Evolutionary conservation across 108 stramenopile species (phyloP), one percentile per base, ranked within the genome.

Genomic region (Discostella pseudostelligera): DNA sequence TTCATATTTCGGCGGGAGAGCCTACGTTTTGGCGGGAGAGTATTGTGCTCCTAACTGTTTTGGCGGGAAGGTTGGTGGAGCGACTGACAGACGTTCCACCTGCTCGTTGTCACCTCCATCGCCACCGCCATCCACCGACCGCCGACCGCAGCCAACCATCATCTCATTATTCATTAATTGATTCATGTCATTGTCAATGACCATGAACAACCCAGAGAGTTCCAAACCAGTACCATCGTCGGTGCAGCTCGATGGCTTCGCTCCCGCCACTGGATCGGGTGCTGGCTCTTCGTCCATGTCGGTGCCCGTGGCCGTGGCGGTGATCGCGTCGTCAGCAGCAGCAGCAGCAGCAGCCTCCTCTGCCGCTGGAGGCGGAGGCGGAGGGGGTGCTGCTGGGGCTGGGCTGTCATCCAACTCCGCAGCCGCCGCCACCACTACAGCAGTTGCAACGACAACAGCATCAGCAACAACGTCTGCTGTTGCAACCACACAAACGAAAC

Each of bases 231-330:
- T 13, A 44, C 8, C 56, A 47, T 19, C n/a, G 36, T 55, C 64
- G 64, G 64, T 65, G 53, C 39, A 65, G 28, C 53, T 65, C 35
- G 54, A 65, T 9, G 64, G 64, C 6, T 65, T 65, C 64, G 64
- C 64, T 17, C 64, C 64, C 25, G 64, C 62, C 29, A 48, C 35
- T 22, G 32, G 21, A 20, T 26, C 28, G 42, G 26, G 17, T 13
- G 24, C 62, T 19, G 45, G 36, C 2, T 39, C 62, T 29, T 47
- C 62, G 19, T 47, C 47, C n/a, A 36, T 50, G 37, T 20, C 62
- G 28, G 21, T 29, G 9, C 28, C 26, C 39, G n/a, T 11, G 45
- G 22, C 24, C 22, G 14, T 37, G 50, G 50, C 21, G 2, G 17
- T 36, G 14, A 39, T 51, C 19, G 20, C 40, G 14, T 36, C 26